phyloP scores from a whole-genome alignment of 768 basidiomycete species.

The Stropharia rugosoannulata region DNA sequence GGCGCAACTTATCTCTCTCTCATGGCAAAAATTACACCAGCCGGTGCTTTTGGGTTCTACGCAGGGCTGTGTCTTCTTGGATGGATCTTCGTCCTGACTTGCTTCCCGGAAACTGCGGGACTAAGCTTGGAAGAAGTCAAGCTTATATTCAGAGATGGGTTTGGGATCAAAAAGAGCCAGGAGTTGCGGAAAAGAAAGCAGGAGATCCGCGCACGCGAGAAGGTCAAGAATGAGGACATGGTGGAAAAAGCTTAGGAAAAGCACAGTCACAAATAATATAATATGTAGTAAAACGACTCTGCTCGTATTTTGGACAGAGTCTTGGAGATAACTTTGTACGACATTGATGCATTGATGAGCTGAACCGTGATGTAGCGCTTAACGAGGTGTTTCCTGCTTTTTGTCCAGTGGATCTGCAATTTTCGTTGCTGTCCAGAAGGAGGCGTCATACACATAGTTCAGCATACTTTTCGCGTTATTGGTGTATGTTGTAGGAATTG shows the following conservation, averaged over 20 bases:
- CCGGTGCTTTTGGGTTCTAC: constrained; percentile 78
- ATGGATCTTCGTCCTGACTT: constrained; percentile 64
- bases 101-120: constrained; percentile 82
- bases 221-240: constrained; percentile 9
- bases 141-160: constrained; percentile 60
- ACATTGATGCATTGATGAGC: no score
- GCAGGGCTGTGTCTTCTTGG: constrained; percentile 70
- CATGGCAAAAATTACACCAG: constrained; percentile 70
- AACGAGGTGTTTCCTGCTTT: not conserved
- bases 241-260: not conserved
- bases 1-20: constrained; percentile 79
- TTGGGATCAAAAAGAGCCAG: constrained; percentile 61
- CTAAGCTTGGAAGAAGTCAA: constrained; percentile 68
- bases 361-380: not conserved
- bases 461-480: constrained; percentile 81
- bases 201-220: constrained; percentile 36
- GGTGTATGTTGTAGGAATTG: constrained; percentile 84
- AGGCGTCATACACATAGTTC: constrained; percentile 78
- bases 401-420: not conserved
- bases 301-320: no score
- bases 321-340: no score
- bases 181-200: constrained; percentile 45
- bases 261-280: no score
- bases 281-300: no score
- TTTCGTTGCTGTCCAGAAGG: constrained; percentile 78